Base-by-base conservation (phyloP, 805 yeast species). In the Candida pseudofarinosa region DNA sequence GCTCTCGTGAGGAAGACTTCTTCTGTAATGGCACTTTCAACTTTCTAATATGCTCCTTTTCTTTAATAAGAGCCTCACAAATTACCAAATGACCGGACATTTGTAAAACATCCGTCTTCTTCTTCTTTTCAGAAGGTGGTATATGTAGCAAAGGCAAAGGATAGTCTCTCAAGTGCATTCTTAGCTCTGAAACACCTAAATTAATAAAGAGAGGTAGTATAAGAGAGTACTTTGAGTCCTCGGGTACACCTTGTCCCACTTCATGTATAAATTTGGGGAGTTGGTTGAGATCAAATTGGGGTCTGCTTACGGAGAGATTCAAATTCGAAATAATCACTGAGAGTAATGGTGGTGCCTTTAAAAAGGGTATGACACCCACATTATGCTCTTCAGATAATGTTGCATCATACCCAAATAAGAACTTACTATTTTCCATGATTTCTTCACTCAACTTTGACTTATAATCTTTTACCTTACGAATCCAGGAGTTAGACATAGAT, bases 161-260 rank as follows among this genome's bases (percentile, higher is more conserved):
- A 55, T 85, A 88, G 55, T 90, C 98, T 42, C 93, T 69, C 46
- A 90, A 52, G 56, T 86, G 91, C 52, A 81, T 73, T 45, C 93
- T 65, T 10, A 82, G 57, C 53, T 88, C 95, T 3, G 67, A 63
- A 32, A 86, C 67, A 13, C 65, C 69, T 39, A 86, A 65, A 42
- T 81, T 77, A 12, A 85, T 35, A 58, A 67, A 67, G 42, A 81
- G 53, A 0, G 97, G 97, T 2, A 89, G 53, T 56, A 83, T 57
- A 15, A 86, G 69, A 0, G 91, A 80, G 58, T 79, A 90, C 40
- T 70, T 56, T 0, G 88, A 79, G 44, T 84, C 87, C 40, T 57
- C 55, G 0, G 98, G 97, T 10, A 84, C 76, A 0, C 93, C 95
- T 56, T 88, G 89, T 1, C 97, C 98, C 5, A 85, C 69, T 4